phyloP scores from a whole-genome alignment of 2,329 filamentous ascomycete genomes.

The Bipolaris sorokiniana region DNA sequence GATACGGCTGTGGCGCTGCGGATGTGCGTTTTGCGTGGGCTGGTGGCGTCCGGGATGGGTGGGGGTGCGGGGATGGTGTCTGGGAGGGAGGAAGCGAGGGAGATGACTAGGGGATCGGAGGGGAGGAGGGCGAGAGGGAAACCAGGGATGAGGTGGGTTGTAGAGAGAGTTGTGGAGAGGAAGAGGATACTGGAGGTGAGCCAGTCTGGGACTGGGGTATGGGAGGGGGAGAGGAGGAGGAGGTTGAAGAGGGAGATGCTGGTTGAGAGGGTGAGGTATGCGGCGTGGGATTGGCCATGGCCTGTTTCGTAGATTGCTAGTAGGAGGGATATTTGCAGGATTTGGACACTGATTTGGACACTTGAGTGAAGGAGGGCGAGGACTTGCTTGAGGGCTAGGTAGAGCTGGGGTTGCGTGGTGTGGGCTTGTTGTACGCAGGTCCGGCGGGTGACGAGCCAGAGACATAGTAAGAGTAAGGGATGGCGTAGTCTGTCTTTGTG shows the following conservation, averaged over 20 bases:
- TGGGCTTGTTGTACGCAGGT: slow-evolving; percentile 11
- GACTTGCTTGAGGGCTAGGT: slow-evolving; percentile 17
- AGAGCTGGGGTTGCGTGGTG: slow-evolving; percentile 7
- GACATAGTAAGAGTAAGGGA: slow-evolving; percentile 8
- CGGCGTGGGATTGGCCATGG: slow-evolving; percentile 15
- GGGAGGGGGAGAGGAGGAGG: not conserved
- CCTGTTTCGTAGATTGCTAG: slow-evolving; percentile 20
- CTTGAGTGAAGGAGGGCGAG: slow-evolving; percentile 1
- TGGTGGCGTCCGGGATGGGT: slow-evolving; percentile 14
- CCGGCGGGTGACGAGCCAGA: slow-evolving; percentile 15
- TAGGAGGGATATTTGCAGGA: slow-evolving; percentile 14
- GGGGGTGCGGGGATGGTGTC: slow-evolving; percentile 4
- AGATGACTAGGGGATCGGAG: not conserved
- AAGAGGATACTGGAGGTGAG: slow-evolving; percentile 19
- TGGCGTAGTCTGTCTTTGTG: slow-evolving; percentile 5
- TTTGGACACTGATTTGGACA: not conserved
- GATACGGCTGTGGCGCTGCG: slow-evolving; percentile 16
- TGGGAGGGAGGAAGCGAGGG: not conserved
- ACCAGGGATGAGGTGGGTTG: not conserved
- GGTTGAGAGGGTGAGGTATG: slow-evolving; percentile 13
- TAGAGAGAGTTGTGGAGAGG: slow-evolving; percentile 14
- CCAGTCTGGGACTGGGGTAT: slow-evolving; percentile 3
- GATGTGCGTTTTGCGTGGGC: slow-evolving; percentile 19
- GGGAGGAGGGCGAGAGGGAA: not conserved
- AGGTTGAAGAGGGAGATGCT: slow-evolving; percentile 9